These are phyloP conservation scores for Arctostaphylos glauca DNA, from an alignment of 148 eudicot species.

Conservation along the genomic window DNA sequence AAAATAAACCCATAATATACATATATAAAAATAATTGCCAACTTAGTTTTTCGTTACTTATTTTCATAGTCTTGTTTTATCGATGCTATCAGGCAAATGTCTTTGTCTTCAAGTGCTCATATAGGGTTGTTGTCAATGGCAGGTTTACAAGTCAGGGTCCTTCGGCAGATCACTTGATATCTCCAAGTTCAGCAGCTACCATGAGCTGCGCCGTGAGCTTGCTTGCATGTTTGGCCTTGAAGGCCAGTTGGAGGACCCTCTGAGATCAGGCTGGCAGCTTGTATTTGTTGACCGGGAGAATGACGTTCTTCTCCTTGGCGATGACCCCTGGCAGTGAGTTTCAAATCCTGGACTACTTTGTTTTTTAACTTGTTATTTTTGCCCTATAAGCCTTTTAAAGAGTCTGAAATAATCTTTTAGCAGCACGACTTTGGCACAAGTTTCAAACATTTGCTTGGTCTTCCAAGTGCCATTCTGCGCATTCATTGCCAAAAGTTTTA, in stretches of 20 bases:
- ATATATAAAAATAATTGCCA: neutral
- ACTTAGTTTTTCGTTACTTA: neutral
- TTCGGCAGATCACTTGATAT: conserved; percentile 98
- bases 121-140: neutral
- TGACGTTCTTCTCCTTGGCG: conserved; percentile 99
- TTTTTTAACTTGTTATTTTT: neutral
- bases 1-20: neutral
- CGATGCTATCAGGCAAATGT: neutral
- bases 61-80: neutral
- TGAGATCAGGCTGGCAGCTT: conserved; percentile 99
- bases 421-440: neutral
- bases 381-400: neutral
- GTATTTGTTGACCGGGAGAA: conserved; percentile 99
- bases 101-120: neutral
- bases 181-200: conserved; percentile 90
- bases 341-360: neutral
- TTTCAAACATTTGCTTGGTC: neutral
- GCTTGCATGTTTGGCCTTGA: conserved; percentile 92
- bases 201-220: conserved; percentile 86
- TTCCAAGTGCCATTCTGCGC: neutral
- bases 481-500: neutral
- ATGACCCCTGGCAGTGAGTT: conserved; percentile 99
- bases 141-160: conserved; percentile 93
- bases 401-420: neutral
- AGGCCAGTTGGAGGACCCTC: conserved; percentile 91